A percentile compares a stretch with the other conserved stretches of the same genome.
Conservation (phyloP, 768 basidiomycete genomes). For the Tylopilus vinaceipallidus region DNA sequence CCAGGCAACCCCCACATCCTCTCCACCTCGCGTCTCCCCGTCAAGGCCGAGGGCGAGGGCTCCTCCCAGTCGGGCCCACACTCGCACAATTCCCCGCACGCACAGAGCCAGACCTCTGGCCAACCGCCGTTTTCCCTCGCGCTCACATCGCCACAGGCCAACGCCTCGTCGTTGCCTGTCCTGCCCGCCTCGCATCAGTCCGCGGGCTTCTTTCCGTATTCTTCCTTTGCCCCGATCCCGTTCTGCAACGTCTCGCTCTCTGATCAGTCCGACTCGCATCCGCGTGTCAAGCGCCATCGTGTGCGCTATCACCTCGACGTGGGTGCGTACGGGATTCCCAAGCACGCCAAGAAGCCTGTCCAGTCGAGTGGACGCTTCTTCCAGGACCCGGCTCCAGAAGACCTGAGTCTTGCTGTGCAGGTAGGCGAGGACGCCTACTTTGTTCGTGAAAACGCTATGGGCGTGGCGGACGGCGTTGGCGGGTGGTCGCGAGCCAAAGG, state of each 20-base stretch:
- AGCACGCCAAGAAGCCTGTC: conserved; percentile 35
- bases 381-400: conserved; percentile 31
- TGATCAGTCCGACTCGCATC: conserved; percentile 28
- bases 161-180: conserved; percentile 29
- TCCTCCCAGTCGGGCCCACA: conserved; percentile 34
- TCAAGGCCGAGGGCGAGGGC: conserved; percentile 46
- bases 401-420: conserved; percentile 58
- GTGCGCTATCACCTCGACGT: conserved; percentile 59
- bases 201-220: conserved; percentile 35
- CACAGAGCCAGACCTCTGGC: conserved; percentile 33
- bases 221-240: conserved; percentile 33
- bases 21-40: conserved; percentile 42
- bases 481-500: conserved; percentile 67
- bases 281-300: conserved; percentile 31
- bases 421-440: conserved; percentile 95
- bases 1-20: conserved; percentile 40
- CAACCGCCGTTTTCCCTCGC: conserved; percentile 41
- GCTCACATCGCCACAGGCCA: conserved; percentile 42
- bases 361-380: conserved; percentile 35
- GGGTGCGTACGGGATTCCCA: conserved; percentile 86
- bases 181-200: conserved; percentile 31
- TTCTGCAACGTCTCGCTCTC: conserved; percentile 27
- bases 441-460: conserved; percentile 79
- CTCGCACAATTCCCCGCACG: conserved; percentile 35
- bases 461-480: conserved; percentile 94